Base-by-base conservation (phyloP, 768 basidiomycete genomes). In the Mycena kentingensis region DNA sequence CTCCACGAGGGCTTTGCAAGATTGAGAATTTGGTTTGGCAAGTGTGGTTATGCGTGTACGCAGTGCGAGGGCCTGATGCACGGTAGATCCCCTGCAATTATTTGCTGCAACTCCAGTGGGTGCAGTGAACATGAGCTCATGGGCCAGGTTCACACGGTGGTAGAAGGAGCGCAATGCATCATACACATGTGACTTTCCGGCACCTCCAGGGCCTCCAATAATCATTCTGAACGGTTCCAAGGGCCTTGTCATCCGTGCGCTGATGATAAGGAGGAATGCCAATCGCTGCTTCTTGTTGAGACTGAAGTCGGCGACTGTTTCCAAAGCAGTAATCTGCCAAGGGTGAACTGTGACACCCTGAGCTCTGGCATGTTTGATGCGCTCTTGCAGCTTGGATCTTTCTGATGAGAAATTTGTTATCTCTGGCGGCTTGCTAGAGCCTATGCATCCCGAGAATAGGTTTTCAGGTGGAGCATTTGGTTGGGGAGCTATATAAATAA, bases 181-280 rank as follows among this genome's bases (percentile, higher is more conserved):
- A 28, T 61, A 58, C 18, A 63, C 22, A 29, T 56, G 59, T 1
- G 63, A 63, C 39, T 64, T 64, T 15, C 63, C 63, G n/a, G 62
- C 47, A 13, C 63, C 63, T 10, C 62, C 63, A 27, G 62, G 57
- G 6, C 63, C 61, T 25, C 31, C 49, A 27, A 64, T 31, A 15
- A 63, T 49, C 18, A 64, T 18, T 2, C 56, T 53, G 16, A 63
- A 53, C 2, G 62, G 62, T n/a, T n/a, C n/a, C n/a, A n/a, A n/a
- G n/a, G n/a, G n/a, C n/a, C n/a, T 19, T 15, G 15, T 7, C 19
- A 39, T 52, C 16, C 54, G 44, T 36, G 22, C 51, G 36, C 27
- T 53, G 3, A 39, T 51, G 4, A 41, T 49, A 5, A 63, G 26
- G 6, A 57, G 32, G 34, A 63, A 60, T 2, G 44, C 51, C 2